Evolutionary conservation across 345 rosid species (phyloP).

Genomic region (Aquilaria sinensis): DNA sequence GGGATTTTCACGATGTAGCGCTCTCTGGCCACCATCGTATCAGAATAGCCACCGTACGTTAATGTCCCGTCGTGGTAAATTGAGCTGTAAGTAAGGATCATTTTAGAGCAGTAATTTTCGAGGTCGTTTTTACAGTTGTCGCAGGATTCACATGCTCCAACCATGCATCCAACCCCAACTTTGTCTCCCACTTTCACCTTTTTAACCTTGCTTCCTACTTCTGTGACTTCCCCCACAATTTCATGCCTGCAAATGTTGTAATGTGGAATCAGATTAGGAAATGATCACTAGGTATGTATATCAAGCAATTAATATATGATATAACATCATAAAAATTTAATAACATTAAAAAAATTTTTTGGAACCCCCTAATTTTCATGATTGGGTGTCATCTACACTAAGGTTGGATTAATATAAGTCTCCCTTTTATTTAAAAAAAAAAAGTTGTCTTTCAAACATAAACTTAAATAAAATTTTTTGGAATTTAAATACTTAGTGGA

Average conservation of each 20-base stretch:
- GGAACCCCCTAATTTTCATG: too few relatives aligned
- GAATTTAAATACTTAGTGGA: too few relatives aligned
- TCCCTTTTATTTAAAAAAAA: too few relatives aligned
- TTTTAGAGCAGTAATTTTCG: constrained; percentile 12
- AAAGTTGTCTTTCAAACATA: too few relatives aligned
- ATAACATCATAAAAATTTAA: too few relatives aligned
- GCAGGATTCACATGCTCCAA: constrained; percentile 7
- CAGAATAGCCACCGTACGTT: constrained; percentile 13
- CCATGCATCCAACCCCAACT: constrained; percentile 11
- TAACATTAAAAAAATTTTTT: too few relatives aligned
- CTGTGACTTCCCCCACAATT: constrained; percentile 12
- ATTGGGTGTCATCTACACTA: too few relatives aligned
- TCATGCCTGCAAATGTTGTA: constrained; percentile 4
- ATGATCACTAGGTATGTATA: too few relatives aligned
- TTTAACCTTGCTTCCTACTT: constrained; percentile 9
- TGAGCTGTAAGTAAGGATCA: not conserved
- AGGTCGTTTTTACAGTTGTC: constrained; percentile 5
- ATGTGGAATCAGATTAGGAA: not conserved
- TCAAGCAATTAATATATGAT: too few relatives aligned
- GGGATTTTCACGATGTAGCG: constrained; percentile 4
- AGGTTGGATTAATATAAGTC: too few relatives aligned
- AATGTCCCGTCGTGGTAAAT: constrained; percentile 6
- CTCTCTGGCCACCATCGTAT: constrained; percentile 4
- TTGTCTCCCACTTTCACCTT: constrained; percentile 12
- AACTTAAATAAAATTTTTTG: too few relatives aligned